Base-by-base conservation (phyloP, 2,329 filamentous ascomycete species). In the Rugonectria rugulosa region DNA sequence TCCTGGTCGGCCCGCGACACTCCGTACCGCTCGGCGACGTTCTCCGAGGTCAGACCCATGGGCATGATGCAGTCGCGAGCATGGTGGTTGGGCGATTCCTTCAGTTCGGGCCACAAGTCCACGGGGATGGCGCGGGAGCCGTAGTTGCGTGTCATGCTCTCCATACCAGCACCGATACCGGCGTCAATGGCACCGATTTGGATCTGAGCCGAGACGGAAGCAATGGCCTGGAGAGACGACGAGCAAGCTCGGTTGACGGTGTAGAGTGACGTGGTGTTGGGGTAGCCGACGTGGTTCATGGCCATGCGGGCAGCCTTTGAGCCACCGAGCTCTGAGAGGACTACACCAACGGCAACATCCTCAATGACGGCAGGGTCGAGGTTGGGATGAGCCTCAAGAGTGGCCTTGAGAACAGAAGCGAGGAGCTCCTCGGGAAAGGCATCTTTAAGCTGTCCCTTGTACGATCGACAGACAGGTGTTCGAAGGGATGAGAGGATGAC, bases 71-170 rank as follows among this genome's bases (percentile, higher is more conserved):
- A 97, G 72, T 97, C 93, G 36, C 83, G 78, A 4, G 90, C 90
- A 60, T 96, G 88, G 68, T 88, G 81, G 9, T 83, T 81, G 2
- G 77, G 74, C 4, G 82, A 87, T 2, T 88, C 82, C 65, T 79
- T 84, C 57, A 97, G 77, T 46, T 83, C 87, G 0, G 89, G 87
- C 91, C 92, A 97, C 10, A 92, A 75, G 60, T 92, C 85, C 1
- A 87, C 88, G 0, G 93, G 93, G 37, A 97, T 95, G n/a, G 93
- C 93, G 53, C 87, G 80, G 21, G 80, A 86, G 46, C 88, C 92
- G 75, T 97, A 97, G 76, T 97, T 97, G 62, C 89, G 79, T 61
- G 91, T 96, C 93, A 97, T 97, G 77, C 89, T 94, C 82, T 97
- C 93, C 90, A 96, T 97, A 24, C 93, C 93, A 2, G 90, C 93